Evolutionary conservation across 331 rosid species (phyloP), one percentile per base, ranked within the genome.

Genomic region (Arachis monticola): DNA sequence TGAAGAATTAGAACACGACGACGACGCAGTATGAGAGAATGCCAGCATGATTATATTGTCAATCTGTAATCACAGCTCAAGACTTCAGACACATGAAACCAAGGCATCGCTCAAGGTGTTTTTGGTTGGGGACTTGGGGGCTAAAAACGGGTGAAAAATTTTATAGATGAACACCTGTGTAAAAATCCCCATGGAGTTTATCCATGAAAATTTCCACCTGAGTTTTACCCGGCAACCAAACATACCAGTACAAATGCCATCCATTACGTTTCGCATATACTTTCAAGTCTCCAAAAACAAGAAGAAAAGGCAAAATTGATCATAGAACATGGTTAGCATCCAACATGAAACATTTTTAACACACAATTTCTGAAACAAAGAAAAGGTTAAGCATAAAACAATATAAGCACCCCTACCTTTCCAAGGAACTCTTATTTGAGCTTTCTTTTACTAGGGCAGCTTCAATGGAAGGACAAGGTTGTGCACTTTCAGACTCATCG

Each of bases 341-440:
- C 32, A 70, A 76, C 27, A 59, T 27, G 32, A 56, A 10, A 64
- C 70, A 53, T 30, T 52, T 45, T 22, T 55, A 53, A 72, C 60
- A 5, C 42, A 50, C 60, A 10, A 22, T 50, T 58, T 65, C 62
- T 64, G 46, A 74, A n/a, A 57, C 13, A 12, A 75, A 14, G 27
- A 35, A 45, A 66, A 72, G 13, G 45, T 17, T 41, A 50, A 47
- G 70, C 31, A 7, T 63, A 52, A 12, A 56, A 58, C 45, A 64
- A n/a, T 11, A 5, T 41, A 13, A 58, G 35, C 6, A 70, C 27
- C 47, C 80, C 1, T 80, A 89, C 98, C 96, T 84, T 79, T 88
- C 89, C 31, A 80, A 79, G 52, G 17, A 67, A 68, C 72, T 76
- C 17, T 81, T 82, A 64, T 83, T 80, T n/a, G 82, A 70, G 82